Base-by-base conservation (phyloP, 805 yeast species). In the Metschnikowia baotianmanensis region DNA sequence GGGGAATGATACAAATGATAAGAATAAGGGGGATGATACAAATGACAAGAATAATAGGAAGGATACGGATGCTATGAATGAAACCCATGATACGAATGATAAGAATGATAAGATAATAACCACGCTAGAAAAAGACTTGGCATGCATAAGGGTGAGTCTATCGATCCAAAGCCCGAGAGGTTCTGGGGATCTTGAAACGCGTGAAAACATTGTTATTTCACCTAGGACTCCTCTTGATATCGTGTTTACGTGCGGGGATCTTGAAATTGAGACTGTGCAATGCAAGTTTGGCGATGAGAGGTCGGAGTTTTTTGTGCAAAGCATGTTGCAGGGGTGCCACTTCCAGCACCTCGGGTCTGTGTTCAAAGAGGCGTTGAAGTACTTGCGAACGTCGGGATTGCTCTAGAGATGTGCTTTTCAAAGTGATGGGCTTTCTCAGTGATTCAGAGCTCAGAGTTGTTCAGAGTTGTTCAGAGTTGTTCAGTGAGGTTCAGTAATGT, bases 71-170 rank as follows among this genome's bases (percentile, higher is more conserved):
- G n/a, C n/a, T n/a, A n/a, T n/a, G n/a, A n/a, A n/a, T n/a, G n/a
- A n/a, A n/a, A n/a, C n/a, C n/a, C n/a, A n/a, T n/a, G n/a, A n/a
- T n/a, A n/a, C n/a, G n/a, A n/a, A n/a, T n/a, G n/a, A n/a, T n/a
- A n/a, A n/a, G n/a, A n/a, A 24, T 11, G 29, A 24, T 13, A 19
- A 37, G 3, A 32, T 58, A n/a, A 38, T 57, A 4, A 15, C 43
- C 2, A 41, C 41, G 5, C 27, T 58, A 1, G 57, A 55, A 2
- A 50, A 50, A 16, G 70, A 65, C 48, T 46, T 65, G 22, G 55
- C 50, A 44, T 57, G 62, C 42, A 51, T 52, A 19, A 31, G 59
- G 23, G 56, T 58, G n/a, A 38, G 37, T 2, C n/a, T 57, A 4
- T 9, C n/a, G 8, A 10, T 41, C n/a, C n/a, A n/a, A n/a, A n/a